Conservation (phyloP, 352 stramenopile genomes). For the Globisporangium canariense region DNA sequence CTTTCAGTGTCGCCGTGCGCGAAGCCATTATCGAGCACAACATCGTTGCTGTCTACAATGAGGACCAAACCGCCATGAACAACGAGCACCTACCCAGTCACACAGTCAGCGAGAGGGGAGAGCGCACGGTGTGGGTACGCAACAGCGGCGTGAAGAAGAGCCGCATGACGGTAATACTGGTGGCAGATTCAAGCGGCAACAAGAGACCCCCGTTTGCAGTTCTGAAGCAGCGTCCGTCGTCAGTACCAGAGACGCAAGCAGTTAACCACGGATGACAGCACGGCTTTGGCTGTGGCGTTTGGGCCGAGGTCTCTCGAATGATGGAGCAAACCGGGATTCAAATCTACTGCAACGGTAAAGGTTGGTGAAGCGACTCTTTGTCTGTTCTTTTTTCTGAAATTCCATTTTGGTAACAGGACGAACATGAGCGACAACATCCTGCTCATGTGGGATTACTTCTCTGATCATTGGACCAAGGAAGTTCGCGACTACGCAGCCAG, state of each 20-base stretch:
- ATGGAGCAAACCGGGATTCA: conserved; percentile 4
- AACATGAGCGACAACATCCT: not conserved
- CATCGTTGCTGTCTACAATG: conserved; percentile 20
- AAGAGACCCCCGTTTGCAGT: conserved; percentile 23
- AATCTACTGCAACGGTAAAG: conserved; percentile 26
- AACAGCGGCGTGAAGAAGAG: conserved; percentile 22
- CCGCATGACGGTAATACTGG: conserved; percentile 17
- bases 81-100: conserved; percentile 25
- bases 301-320: conserved; percentile 18
- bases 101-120: conserved; percentile 14
- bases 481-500: not conserved
- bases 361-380: conserved; percentile 15
- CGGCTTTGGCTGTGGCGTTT: conserved; percentile 27
- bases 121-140: conserved; percentile 21
- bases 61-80: conserved; percentile 25
- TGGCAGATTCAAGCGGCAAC: conserved; percentile 9
- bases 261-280: conserved; percentile 18
- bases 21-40: conserved; percentile 5
- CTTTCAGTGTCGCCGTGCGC: not conserved
- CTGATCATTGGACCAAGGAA: not conserved
- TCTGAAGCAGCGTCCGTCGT: conserved; percentile 17
- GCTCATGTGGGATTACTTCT: not conserved
- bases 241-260: conserved; percentile 5
- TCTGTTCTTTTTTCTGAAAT: not conserved
- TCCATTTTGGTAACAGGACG: not conserved